Percentiles rank a stretch among this genome's conserved stretches.
These are phyloP conservation scores for Xylariaceae sp. DNA, from an alignment of 2,329 filamentous ascomycete species.

Conservation along the genomic window DNA sequence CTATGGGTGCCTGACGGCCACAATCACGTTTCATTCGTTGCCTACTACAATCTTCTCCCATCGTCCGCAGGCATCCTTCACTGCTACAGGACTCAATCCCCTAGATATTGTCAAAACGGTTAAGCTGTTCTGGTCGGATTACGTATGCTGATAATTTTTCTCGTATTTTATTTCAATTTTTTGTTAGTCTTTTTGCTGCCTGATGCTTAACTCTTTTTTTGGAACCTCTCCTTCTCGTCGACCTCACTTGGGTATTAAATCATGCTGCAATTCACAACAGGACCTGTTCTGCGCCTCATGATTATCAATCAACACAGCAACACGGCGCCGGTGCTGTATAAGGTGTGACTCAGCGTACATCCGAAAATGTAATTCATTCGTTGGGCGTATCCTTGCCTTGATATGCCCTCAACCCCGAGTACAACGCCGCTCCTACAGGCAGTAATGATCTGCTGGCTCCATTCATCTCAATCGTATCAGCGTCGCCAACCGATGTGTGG, in stretches of 20 bases:
- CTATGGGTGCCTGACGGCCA: constrained; percentile 16
- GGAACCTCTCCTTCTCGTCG: background rate
- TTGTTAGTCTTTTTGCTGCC: background rate
- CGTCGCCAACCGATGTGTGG: background rate
- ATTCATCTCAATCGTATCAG: constrained; percentile 3
- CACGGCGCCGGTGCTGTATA: background rate
- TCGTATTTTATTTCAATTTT: too few relatives aligned
- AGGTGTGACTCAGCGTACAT: constrained; percentile 1
- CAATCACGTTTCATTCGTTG: background rate
- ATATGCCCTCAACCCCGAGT: background rate
- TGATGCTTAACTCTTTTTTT: background rate
- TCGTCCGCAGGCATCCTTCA: background rate
- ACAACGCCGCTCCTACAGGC: background rate
- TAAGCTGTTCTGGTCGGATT: too few relatives aligned
- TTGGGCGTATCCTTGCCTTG: background rate
- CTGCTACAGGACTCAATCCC: background rate
- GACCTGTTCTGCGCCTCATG: background rate
- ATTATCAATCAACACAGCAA: background rate
- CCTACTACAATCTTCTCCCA: background rate
- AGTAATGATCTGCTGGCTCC: constrained; percentile 3
- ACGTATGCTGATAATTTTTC: too few relatives aligned
- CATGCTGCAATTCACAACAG: background rate
- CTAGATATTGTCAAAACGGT: background rate
- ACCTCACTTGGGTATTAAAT: background rate
- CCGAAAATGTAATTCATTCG: background rate